Conservation (phyloP, 2,329 filamentous ascomycete species). For the Penicillium sp. region DNA sequence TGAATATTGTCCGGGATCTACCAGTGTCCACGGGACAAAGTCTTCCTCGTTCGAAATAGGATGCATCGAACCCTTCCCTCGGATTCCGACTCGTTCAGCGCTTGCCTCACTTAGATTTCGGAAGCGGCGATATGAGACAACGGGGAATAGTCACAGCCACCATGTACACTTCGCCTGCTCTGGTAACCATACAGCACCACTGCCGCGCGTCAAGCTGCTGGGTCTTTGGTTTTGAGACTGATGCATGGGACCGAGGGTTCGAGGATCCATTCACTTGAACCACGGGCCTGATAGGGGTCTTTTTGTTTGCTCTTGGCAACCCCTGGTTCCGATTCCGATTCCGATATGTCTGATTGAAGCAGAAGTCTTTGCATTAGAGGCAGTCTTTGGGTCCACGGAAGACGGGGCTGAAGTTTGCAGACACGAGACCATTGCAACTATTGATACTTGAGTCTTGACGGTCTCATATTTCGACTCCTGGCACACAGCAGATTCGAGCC, state of each 20-base stretch:
- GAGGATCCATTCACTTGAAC: not conserved
- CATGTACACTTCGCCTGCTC: not conserved
- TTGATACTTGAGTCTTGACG: not conserved
- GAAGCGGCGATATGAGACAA: not conserved
- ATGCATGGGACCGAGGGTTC: not conserved
- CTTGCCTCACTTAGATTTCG: not conserved
- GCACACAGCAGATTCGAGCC: not conserved
- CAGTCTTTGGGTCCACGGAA: too few relatives aligned
- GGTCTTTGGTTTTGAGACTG: not conserved
- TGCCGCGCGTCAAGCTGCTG: slow-evolving; percentile 5
- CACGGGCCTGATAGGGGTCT: not conserved
- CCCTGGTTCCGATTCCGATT: not conserved
- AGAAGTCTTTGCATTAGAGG: not conserved
- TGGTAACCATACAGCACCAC: not conserved
- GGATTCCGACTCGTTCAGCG: not conserved
- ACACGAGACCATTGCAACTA: too few relatives aligned
- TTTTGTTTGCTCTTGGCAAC: not conserved
- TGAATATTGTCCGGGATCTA: too few relatives aligned
- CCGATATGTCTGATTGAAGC: not conserved
- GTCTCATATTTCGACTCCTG: not conserved
- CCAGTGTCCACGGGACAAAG: too few relatives aligned
- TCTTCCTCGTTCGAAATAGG: not conserved
- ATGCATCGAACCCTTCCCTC: not conserved
- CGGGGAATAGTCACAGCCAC: not conserved
- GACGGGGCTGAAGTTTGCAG: too few relatives aligned